Evolutionary conservation across 768 basidiomycete species (phyloP), one percentile per base, ranked within the genome.

Genomic region (Suillus lakei): DNA sequence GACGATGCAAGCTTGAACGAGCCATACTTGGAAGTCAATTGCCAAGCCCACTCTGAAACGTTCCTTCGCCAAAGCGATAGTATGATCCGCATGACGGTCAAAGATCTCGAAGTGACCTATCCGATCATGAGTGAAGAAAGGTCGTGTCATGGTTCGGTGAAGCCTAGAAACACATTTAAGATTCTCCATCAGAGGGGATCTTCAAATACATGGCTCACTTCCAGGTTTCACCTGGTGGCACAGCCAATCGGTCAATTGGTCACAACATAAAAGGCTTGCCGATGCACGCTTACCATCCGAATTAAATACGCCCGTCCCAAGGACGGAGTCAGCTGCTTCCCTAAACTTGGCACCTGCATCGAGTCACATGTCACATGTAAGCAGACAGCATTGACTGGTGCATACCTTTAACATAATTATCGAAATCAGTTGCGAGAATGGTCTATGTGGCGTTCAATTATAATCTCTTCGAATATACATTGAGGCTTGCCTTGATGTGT

Each of bases 61-160:
- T 4, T 71, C 72, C 55, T 81, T 82, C 55, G 85, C 79, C 54
- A 81, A 73, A 5, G 72, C 67, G 6, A 91, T 74, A 6, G 83
- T 80, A n/a, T 82, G 75, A 50, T 82, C 80, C 5, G 84, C 80
- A 54, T 88, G 86, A 15, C 82, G 77, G 60, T 84, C 85, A 68
- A 89, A 90, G 36, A 84, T 86, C 30, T 89, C 85, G 61, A 89
- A 90, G 71, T 89, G 84, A 54, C 81, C 84, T 61, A 89, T 84
- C 38, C 83, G 78, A 39, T 91, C 89, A 51, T 81, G 82, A 62
- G 74, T 84, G 78, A 92, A 91, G 79, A 91, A 91, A 0, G 90
- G 90, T 0, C 91, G 85, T 0, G 88, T 87, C 79, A 92, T 88
- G 5, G 81, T 70, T 12, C 90, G 86, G 72, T 91, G 89, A 69